Base-by-base conservation (phyloP, 495 filamentous ascomycete species). In the Penicillium canescens region DNA sequence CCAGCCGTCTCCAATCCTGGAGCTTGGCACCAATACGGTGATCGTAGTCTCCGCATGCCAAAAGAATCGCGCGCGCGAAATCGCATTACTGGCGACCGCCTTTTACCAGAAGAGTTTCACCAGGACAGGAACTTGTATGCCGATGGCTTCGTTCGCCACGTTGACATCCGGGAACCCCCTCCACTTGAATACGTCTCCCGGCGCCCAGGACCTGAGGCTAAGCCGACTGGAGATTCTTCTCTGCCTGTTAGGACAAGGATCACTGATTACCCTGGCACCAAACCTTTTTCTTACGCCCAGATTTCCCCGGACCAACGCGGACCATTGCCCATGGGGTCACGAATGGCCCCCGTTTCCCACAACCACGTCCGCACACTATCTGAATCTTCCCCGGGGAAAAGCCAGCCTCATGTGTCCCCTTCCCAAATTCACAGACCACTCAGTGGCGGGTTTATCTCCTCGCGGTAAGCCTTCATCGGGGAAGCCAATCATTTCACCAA, bases 91-190 rank as follows among this genome's bases (percentile, higher is more conserved):
- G 57, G 55, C 7, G 48, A 40, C 21, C 48, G 55, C 20, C 26
- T 47, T 50, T 37, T 63, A 36, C 42, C 57, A 14, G 46, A 60
- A 50, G 57, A 55, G 24, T 34, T 46, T 20, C 49, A 57, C 31
- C 49, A 54, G 7, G 56, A 58, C 28, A 66, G 63, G 23, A 64
- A 60, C 21, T 50, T 65, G 14, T 73, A 76, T 56, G 71, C 73
- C 8, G 67, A 73, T 50, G 70, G 57, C 50, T 74, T 76, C 51
- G 64, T 74, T 47, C 73, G 70, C 50, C 60, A 61, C 28, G 55
- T 76, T 63, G 70, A 69, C 52, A 46, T 60, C 20, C 62, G 55
- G 39, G 68, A 70, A 35, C 52, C 60, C 33, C 48, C 44, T 44
- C 60, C 66, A 35, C 41, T 55, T 46, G 64, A 65, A 24, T 63